Percentiles rank a stretch among this genome's conserved stretches.
These are phyloP conservation scores for Coemansia sp. DNA, from an alignment of 192 early-diverging fungal genomes.

Conservation along the genomic window DNA sequence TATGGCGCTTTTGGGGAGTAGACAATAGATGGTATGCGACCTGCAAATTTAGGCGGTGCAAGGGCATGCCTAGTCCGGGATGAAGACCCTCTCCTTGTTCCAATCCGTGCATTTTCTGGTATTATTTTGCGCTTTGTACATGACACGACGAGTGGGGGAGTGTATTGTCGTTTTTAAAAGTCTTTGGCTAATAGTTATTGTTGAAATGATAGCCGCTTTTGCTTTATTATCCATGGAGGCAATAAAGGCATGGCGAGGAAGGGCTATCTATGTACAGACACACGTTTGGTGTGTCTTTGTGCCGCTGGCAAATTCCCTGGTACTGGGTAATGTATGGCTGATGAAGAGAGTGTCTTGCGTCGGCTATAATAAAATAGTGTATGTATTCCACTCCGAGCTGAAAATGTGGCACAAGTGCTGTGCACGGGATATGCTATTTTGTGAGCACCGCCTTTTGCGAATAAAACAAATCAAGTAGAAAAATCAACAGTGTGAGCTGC, in stretches of 20 bases:
- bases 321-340: neutral
- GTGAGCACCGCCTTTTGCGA: neutral
- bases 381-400: neutral
- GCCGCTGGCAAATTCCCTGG: neutral
- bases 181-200: neutral
- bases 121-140: conserved; percentile 5
- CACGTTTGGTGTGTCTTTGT: neutral
- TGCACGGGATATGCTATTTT: neutral
- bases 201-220: neutral
- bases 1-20: neutral
- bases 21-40: conserved; percentile 12
- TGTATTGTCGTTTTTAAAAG: neutral
- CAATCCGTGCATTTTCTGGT: conserved; percentile 7
- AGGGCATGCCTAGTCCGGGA: conserved; percentile 3
- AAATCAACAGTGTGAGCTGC: neutral
- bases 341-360: neutral
- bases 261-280: neutral
- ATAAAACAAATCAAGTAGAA: neutral
- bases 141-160: neutral
- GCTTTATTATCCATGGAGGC: neutral
- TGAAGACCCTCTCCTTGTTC: conserved; percentile 3
- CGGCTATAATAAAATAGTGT: neutral
- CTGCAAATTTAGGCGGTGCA: conserved; percentile 40
- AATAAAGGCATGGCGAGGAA: neutral
- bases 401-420: neutral